Evolutionary conservation across 768 basidiomycete species (phyloP), one percentile per base, ranked within the genome.

Genomic region (Basidioascus undulatus): DNA sequence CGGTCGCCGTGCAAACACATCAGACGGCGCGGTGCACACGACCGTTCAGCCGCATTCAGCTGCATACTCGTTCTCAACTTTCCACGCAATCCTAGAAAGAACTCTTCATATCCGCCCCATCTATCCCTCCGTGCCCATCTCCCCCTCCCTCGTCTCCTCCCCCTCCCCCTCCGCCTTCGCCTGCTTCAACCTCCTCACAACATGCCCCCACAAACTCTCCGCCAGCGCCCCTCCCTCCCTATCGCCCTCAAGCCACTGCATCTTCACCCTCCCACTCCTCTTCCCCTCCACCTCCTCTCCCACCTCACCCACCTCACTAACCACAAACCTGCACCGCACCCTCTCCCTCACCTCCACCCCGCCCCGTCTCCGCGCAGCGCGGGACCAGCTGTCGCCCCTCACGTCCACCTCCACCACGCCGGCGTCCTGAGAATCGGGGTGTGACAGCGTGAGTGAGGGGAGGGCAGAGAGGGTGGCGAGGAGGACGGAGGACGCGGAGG

Each of bases 331-430:
- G 33, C 20, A 16, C 33, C 33, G 10, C 33, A 8, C 33, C 33
- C 30, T 31, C 30, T 31, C 30, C 30, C n/a, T 31, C 30, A 9
- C 30, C 30, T 31, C n/a, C 30, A 9, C n/a, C 30, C 10, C 30
- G 10, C n/a, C 30, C 30, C 10, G 9, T n/a, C 30, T n/a, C 33
- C 76, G 63, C 2, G 71, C 76, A 8, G 65, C 63, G 10, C 78
- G 65, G 0, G 76, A 72, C 79, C 78, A 80, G 1, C 70, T 71
- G 43, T 74, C 59, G n/a, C 54, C 48, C 6, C 45, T 35, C 11
- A 57, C 59, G 8, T 30, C 45, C 13, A 64, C 56, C 26, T 12
- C 15, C 3, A 25, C 8, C 5, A 42, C 20, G 21, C 35, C 40
- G 5, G 19, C 31, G 5, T 31, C 42, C 4, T 19, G 27, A 27